Evolutionary conservation across 139 green algal genomes (phyloP).

Genomic region (Chlamydomonas incerta): DNA sequence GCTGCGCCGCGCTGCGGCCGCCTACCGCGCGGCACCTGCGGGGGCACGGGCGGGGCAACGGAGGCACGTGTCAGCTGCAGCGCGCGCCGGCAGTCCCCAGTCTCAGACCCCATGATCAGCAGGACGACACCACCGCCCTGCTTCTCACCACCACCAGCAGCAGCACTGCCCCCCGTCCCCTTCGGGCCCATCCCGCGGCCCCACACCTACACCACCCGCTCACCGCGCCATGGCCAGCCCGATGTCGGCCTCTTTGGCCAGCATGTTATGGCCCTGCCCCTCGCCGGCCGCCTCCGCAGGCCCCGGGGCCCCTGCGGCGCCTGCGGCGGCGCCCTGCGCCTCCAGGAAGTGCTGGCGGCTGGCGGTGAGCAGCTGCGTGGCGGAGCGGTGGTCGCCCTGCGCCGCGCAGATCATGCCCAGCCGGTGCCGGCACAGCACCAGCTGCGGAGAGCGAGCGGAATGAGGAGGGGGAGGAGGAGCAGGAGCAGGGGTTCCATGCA

Average conservation of each 20-base stretch:
- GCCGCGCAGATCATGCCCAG: conserved; percentile 72
- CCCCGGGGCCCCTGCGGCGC: too few species aligned
- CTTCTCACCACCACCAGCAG: too few species aligned
- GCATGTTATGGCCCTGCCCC: conserved; percentile 6
- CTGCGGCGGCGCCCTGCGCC: too few species aligned
- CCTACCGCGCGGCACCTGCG: conserved; percentile 56
- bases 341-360: conserved; percentile 51
- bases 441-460: conserved; percentile 14
- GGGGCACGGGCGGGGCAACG: neutral
- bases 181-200: too few species aligned
- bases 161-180: too few species aligned
- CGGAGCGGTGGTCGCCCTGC: conserved; percentile 58
- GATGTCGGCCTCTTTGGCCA: conserved; percentile 66
- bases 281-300: neutral
- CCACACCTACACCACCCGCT: neutral
- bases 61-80: neutral
- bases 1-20: neutral
- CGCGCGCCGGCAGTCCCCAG: neutral
- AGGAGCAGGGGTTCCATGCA: too few species aligned
- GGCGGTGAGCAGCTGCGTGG: conserved; percentile 55
- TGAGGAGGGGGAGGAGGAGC: neutral
- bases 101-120: neutral
- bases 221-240: conserved; percentile 64
- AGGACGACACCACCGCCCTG: too few species aligned
- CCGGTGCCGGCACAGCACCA: conserved; percentile 68